These are phyloP conservation scores for Colletotrichum sp. DNA, from an alignment of 2,329 filamentous ascomycete genomes.

Conservation along the genomic window DNA sequence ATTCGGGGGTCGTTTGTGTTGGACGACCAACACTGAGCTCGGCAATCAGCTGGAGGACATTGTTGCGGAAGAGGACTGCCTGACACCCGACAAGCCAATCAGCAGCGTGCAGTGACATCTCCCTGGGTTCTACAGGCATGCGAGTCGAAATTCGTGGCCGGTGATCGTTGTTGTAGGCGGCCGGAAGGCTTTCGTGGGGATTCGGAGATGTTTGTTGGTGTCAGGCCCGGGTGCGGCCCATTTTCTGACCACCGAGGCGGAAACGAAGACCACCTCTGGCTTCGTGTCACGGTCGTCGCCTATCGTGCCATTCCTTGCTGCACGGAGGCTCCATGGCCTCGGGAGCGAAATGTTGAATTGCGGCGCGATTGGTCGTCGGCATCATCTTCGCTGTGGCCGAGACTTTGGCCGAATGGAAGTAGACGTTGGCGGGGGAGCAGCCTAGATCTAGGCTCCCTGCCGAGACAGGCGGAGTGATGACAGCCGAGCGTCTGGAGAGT, in stretches of 20 bases:
- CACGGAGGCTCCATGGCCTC: too few relatives aligned
- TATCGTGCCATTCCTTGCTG: too few relatives aligned
- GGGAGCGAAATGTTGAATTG: background rate
- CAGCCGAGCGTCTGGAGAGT: background rate
- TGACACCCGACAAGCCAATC: too few relatives aligned
- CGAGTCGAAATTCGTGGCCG: background rate
- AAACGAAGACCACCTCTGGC: too few relatives aligned
- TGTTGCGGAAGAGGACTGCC: too few relatives aligned
- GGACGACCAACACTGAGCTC: too few relatives aligned
- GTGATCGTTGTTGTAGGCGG: background rate
- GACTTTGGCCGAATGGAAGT: background rate
- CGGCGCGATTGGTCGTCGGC: background rate
- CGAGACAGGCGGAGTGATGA: background rate
- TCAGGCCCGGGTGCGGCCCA: background rate
- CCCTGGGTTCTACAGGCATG: background rate
- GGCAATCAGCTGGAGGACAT: too few relatives aligned
- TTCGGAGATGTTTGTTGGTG: background rate
- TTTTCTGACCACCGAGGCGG: too few relatives aligned
- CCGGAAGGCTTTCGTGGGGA: background rate
- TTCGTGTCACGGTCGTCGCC: too few relatives aligned
- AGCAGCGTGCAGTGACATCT: too few relatives aligned
- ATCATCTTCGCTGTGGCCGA: background rate
- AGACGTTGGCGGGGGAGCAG: background rate
- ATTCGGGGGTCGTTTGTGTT: background rate
- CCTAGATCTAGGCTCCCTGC: background rate